phyloP scores from a whole-genome alignment of 1,284 basidiomycete genomes.

The Bjerkandera adusta region DNA sequence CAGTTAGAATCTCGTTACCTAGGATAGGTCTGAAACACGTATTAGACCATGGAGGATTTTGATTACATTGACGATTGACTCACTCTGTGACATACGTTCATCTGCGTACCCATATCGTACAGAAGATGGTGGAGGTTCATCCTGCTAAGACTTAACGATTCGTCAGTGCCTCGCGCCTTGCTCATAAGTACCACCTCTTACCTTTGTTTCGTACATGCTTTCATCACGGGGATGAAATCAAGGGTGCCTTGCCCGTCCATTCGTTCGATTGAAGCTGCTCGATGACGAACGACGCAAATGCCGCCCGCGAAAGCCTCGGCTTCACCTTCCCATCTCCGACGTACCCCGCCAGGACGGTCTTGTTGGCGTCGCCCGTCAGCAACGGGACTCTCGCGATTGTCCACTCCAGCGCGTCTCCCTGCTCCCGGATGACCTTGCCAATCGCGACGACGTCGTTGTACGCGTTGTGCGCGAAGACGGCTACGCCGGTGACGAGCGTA shows the following conservation, averaged over 20 bases:
- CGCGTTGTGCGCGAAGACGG: conserved; percentile 35
- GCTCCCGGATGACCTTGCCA: conserved; percentile 49
- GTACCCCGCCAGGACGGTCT: conserved; percentile 54
- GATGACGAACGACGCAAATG: conserved; percentile 57
- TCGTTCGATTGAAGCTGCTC: conserved; percentile 51
- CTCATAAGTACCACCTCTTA: conserved; percentile 14
- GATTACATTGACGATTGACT: no score
- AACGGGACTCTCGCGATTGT: conserved; percentile 65
- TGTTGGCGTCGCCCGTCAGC: conserved; percentile 45
- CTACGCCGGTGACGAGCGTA: conserved; percentile 39
- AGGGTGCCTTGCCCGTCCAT: conserved; percentile 39
- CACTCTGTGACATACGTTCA: no score
- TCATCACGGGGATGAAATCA: conserved; percentile 28
- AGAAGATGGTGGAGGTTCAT: no score
- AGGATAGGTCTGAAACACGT: no score
- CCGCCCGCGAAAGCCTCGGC: conserved; percentile 45
- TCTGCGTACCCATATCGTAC: no score
- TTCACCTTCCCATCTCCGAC: conserved; percentile 58
- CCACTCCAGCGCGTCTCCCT: conserved; percentile 54
- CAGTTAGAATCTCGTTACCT: no score
- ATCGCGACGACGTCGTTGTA: conserved; percentile 51
- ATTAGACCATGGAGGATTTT: no score
- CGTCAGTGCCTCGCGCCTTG: no score
- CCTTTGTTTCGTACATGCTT: conserved; percentile 13
- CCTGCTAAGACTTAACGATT: no score